phyloP scores from a whole-genome alignment of 1,284 basidiomycete species.

The Erythrobasidium hasegawianum region DNA sequence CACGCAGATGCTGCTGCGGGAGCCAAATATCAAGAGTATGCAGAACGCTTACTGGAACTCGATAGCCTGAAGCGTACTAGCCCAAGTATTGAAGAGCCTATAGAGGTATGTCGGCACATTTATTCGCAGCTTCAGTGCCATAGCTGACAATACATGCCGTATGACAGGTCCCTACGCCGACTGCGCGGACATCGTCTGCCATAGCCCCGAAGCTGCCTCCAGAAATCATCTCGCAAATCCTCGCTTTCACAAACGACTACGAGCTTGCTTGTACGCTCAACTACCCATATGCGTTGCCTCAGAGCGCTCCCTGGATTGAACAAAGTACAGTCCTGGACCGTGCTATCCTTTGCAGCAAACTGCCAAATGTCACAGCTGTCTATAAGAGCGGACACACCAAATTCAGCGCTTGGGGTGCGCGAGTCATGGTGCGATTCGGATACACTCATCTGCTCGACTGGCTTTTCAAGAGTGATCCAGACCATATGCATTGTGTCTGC shows the following conservation, averaged over 20 bases:
- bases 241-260: constrained; percentile 73
- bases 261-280: constrained; percentile 70
- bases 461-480: constrained; percentile 59
- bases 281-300: constrained; percentile 62
- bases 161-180: constrained; percentile 20
- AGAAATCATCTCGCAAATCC: constrained; percentile 68
- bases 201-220: constrained; percentile 55
- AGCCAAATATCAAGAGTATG: constrained; percentile 19
- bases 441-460: constrained; percentile 70
- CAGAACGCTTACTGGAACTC: constrained; percentile 9
- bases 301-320: constrained; percentile 61
- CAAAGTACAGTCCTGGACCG: constrained; percentile 64
- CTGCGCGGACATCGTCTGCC: constrained; percentile 16
- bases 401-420: constrained; percentile 65
- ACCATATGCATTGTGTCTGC: constrained; percentile 38
- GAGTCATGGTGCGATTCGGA: constrained; percentile 64
- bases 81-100: constrained; percentile 28
- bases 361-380: constrained; percentile 42
- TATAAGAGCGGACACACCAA: constrained; percentile 43
- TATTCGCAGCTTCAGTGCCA: not conserved
- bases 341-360: constrained; percentile 63
- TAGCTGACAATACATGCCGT: not conserved
- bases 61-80: constrained; percentile 21
- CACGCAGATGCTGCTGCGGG: constrained; percentile 31
- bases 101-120: constrained; percentile 20